Percentiles rank a stretch among this genome's conserved stretches.
phyloP scores from a whole-genome alignment of 73 alveolate species.

The Paramecium biaurelia region DNA sequence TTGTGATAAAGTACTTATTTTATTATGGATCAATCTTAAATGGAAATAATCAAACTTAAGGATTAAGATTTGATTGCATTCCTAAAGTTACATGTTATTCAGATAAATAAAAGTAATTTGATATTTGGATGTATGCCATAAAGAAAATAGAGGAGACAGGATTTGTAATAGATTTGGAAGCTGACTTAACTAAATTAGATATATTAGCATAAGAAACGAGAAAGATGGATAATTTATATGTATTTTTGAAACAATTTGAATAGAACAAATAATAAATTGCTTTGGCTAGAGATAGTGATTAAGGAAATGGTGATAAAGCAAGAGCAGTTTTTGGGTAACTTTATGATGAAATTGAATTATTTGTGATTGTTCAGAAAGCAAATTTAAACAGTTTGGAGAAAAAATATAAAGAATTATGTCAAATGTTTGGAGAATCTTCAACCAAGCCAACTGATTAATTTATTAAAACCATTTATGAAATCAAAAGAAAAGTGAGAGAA shows the following conservation, averaged over 20 bases:
- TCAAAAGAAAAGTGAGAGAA: background rate
- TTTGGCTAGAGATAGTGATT: conserved; percentile 15
- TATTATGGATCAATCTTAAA: background rate
- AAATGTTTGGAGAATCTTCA: background rate
- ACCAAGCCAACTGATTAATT: background rate
- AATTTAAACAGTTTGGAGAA: background rate
- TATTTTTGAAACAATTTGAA: background rate
- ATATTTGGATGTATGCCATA: background rate
- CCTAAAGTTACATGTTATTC: background rate
- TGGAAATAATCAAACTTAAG: background rate
- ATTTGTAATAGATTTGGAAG: background rate
- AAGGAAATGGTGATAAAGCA: background rate
- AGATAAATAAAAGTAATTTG: background rate
- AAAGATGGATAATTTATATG: background rate
- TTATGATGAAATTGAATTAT: background rate
- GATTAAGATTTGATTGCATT: background rate
- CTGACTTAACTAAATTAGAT: background rate
- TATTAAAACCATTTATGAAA: background rate
- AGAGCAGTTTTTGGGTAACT: background rate
- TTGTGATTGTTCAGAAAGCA: background rate
- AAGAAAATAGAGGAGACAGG: background rate
- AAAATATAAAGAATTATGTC: background rate
- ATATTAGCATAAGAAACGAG: background rate
- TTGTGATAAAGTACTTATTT: background rate
- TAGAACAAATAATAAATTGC: background rate